phyloP scores from a whole-genome alignment of 306 rosid species.

The Chamaecrista fasciculata region DNA sequence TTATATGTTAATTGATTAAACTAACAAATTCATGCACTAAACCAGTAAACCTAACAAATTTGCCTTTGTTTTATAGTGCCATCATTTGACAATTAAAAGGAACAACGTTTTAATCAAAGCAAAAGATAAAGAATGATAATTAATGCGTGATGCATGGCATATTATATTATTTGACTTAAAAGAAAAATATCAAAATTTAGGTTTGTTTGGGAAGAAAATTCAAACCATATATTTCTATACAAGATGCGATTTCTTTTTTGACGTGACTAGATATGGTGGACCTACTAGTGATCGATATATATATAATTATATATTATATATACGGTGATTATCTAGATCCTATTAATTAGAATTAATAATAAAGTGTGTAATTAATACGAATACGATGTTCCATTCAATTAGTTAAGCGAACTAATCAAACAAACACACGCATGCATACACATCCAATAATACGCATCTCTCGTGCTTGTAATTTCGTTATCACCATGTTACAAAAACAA shows the following conservation, averaged over 20 bases:
- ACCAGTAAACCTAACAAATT: neutral
- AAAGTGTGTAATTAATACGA: slow-evolving; percentile 4
- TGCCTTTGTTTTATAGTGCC: neutral
- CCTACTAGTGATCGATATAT: too few relatives aligned
- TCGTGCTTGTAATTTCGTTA: slow-evolving; percentile 26
- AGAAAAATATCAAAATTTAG: slow-evolving; percentile 6
- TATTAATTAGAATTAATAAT: neutral
- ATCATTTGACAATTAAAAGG: neutral
- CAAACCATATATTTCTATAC: slow-evolving; percentile 22
- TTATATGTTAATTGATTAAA: too few relatives aligned
- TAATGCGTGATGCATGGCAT: neutral
- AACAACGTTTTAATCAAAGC: too few relatives aligned
- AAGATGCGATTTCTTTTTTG: slow-evolving; percentile 31
- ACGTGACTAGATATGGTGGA: slow-evolving; percentile 34
- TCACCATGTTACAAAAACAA: slow-evolving; percentile 18
- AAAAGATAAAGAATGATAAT: neutral
- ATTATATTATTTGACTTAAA: slow-evolving; percentile 43
- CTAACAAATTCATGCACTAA: neutral
- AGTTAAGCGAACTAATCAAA: slow-evolving; percentile 21
- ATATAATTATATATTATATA: too few relatives aligned
- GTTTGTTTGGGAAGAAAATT: slow-evolving; percentile 21
- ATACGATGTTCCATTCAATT: slow-evolving; percentile 13
- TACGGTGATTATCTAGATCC: neutral
- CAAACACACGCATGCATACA: slow-evolving; percentile 18
- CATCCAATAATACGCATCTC: slow-evolving; percentile 9